phyloP scores from a whole-genome alignment of 371 early-diverging fungal species.

The Mucor indicus region DNA sequence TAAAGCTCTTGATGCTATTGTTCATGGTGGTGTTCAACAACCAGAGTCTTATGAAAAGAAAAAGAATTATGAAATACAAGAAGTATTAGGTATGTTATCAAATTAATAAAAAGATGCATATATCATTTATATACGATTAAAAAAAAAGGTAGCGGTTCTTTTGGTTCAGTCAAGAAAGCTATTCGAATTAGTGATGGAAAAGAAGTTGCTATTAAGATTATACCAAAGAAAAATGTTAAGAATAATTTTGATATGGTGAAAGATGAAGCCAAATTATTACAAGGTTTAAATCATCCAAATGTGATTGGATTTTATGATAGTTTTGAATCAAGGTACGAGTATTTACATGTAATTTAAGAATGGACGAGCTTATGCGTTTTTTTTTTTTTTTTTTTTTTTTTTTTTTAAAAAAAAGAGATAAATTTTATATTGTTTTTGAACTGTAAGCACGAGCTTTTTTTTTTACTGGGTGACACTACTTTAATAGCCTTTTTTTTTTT shows the following conservation, averaged over 20 bases:
- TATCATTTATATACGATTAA: no score
- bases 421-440: constrained; percentile 90
- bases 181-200: constrained; percentile 49
- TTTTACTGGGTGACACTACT: background rate
- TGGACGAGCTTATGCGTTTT: background rate
- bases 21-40: constrained; percentile 50
- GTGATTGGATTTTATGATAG: constrained; percentile 81
- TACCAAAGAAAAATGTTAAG: constrained; percentile 65
- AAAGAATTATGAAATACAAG: constrained; percentile 60
- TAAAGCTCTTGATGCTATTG: constrained; percentile 34
- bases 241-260: constrained; percentile 73
- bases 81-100: constrained; percentile 63
- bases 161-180: constrained; percentile 74
- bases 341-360: background rate
- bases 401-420: constrained; percentile 56
- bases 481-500: background rate
- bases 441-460: constrained; percentile 44
- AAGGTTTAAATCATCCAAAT: constrained; percentile 73
- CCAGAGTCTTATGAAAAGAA: constrained; percentile 72
- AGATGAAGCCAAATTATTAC: constrained; percentile 70
- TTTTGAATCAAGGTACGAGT: constrained; percentile 73
- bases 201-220: constrained; percentile 78
- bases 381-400: background rate
- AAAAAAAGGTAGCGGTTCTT: constrained; percentile 69
- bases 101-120: no score